These are phyloP conservation scores for Calocera cornea DNA, from an alignment of 768 basidiomycete genomes.

Conservation along the genomic window DNA sequence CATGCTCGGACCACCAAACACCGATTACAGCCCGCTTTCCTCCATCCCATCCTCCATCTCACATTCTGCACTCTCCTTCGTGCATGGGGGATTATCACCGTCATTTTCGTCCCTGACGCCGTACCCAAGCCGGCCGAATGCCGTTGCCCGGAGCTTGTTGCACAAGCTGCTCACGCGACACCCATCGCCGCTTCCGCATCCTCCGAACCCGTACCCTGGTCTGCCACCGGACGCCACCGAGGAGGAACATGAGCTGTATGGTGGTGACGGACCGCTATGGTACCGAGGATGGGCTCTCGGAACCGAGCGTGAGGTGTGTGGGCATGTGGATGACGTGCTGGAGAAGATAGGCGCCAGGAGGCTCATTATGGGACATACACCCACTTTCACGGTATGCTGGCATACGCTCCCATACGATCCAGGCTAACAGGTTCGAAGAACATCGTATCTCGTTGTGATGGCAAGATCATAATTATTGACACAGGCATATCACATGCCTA, in stretches of 20 bases:
- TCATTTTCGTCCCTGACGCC: constrained; percentile 59
- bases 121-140: constrained; percentile 75
- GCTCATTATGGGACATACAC: constrained; percentile 96
- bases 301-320: constrained; percentile 54
- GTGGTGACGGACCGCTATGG: constrained; percentile 76
- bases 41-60: constrained; percentile 39
- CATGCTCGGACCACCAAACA: constrained; percentile 52
- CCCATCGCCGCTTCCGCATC: constrained; percentile 62
- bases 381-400: constrained; percentile 53
- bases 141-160: constrained; percentile 54
- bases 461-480: constrained; percentile 92
- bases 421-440: constrained; percentile 29
- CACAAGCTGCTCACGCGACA: constrained; percentile 48
- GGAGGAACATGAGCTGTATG: constrained; percentile 62
- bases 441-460: constrained; percentile 74
- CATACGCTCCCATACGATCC: neutral
- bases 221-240: constrained; percentile 50
- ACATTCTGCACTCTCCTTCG: constrained; percentile 76
- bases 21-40: constrained; percentile 35
- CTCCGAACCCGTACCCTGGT: constrained; percentile 43
- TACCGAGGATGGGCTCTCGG: constrained; percentile 86
- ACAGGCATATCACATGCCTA: constrained; percentile 98
- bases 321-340: constrained; percentile 54
- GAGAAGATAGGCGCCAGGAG: constrained; percentile 65
- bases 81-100: constrained; percentile 82